Percentiles rank a stretch among this genome's conserved stretches.
phyloP scores from a whole-genome alignment of 805 yeast genomes.

The Candida khao-thaluensis region DNA sequence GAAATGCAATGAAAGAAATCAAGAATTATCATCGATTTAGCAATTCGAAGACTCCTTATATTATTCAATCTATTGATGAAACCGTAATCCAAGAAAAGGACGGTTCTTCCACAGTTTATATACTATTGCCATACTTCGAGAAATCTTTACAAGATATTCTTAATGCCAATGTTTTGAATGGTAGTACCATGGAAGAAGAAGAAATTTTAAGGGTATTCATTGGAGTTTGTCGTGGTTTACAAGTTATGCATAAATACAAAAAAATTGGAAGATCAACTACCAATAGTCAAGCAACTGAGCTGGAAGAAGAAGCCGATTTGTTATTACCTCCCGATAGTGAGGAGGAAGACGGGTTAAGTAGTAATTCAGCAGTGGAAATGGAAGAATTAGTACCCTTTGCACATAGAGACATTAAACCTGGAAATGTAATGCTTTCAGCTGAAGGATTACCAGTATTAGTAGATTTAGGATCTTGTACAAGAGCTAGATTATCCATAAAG shows the following conservation, averaged over 20 bases:
- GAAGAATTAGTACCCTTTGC: constrained; percentile 65
- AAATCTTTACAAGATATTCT: constrained; percentile 78
- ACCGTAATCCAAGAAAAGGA: constrained; percentile 69
- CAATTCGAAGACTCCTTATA: constrained; percentile 54
- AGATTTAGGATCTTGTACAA: constrained; percentile 79
- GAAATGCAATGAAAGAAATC: constrained; percentile 72
- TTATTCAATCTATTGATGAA: constrained; percentile 70
- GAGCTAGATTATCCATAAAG: constrained; percentile 54
- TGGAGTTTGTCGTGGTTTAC: constrained; percentile 73
- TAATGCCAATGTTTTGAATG: constrained; percentile 58
- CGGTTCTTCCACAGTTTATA: constrained; percentile 76
- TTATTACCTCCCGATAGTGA: constrained; percentile 21
- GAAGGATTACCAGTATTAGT: constrained; percentile 76
- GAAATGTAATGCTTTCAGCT: constrained; percentile 76
- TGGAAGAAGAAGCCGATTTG: constrained; percentile 28
- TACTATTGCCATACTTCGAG: constrained; percentile 75
- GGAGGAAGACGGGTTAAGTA: constrained; percentile 24
- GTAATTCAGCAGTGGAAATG: constrained; percentile 39
- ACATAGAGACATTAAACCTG: constrained; percentile 87
- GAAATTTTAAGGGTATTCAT: constrained; percentile 63
- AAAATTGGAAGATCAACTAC: constrained; percentile 9
- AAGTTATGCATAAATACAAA: constrained; percentile 69
- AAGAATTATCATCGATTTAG: constrained; percentile 69
- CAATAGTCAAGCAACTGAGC: constrained; percentile 13
- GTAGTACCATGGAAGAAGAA: constrained; percentile 52